Evolutionary conservation across 2,329 filamentous ascomycete species (phyloP).

Genomic region (Calonectria hawksworthii): DNA sequence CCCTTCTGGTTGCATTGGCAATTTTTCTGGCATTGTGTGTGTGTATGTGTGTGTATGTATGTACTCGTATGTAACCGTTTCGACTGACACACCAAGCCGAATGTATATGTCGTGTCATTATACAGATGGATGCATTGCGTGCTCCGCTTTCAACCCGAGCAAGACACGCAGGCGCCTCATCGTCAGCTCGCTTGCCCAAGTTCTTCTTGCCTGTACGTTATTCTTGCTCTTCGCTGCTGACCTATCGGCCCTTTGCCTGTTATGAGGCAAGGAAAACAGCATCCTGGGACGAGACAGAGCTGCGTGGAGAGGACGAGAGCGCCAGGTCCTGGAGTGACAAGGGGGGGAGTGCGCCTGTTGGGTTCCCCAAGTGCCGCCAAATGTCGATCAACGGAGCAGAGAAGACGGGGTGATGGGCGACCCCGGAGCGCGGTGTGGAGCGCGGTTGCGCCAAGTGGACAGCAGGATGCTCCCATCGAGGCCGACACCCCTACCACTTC

Average conservation of each 20-base stretch:
- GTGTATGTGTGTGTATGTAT: not conserved
- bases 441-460: slow-evolving; percentile 11
- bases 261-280: not conserved
- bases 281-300: slow-evolving; percentile 7
- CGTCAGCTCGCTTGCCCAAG: not conserved
- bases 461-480: not conserved
- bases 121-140: not conserved
- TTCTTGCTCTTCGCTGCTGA: not conserved
- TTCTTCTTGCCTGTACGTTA: not conserved
- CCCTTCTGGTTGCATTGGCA: not conserved
- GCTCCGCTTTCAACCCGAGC: not conserved
- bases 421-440: slow-evolving; percentile 15
- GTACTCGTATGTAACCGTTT: not conserved
- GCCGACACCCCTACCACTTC: not conserved
- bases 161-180: not conserved
- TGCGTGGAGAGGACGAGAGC: not conserved
- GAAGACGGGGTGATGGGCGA: not conserved
- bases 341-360: slow-evolving; percentile 9
- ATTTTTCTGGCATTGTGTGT: not conserved
- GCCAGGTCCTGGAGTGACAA: not conserved
- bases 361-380: slow-evolving; percentile 5
- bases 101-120: slow-evolving; percentile 3
- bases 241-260: slow-evolving; percentile 25
- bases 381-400: slow-evolving; percentile 23
- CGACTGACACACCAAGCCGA: not conserved